These are phyloP conservation scores for Penicillium longicatenatum DNA, from an alignment of 495 filamentous ascomycete species.

Conservation along the genomic window DNA sequence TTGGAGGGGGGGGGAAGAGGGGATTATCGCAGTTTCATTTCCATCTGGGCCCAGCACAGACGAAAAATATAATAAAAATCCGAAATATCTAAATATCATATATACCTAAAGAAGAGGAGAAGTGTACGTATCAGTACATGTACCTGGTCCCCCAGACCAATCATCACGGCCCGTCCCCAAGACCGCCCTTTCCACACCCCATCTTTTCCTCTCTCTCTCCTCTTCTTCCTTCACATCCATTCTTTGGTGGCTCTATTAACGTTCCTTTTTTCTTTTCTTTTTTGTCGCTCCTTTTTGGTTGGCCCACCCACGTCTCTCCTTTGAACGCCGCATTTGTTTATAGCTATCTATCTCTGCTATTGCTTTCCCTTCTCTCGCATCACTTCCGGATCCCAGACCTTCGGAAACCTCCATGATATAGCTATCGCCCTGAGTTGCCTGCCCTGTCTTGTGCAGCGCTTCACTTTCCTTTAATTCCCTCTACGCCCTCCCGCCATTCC, in stretches of 20 bases:
- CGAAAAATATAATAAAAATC: not conserved
- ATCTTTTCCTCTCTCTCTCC: slow-evolving; percentile 2
- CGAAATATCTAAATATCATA: not conserved
- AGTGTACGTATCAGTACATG: not conserved
- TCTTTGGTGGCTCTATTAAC: slow-evolving; percentile 6
- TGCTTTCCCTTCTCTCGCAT: slow-evolving; percentile 20
- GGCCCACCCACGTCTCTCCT: slow-evolving; percentile 17
- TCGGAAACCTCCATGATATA: slow-evolving; percentile 28
- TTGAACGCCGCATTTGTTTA: slow-evolving; percentile 1
- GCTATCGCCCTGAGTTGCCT: slow-evolving; percentile 9
- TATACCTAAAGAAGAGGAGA: not conserved
- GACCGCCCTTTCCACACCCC: slow-evolving; percentile 7
- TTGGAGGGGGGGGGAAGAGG: not conserved
- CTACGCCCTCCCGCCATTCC: slow-evolving; percentile 1
- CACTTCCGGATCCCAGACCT: slow-evolving; percentile 13
- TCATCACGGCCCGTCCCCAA: slow-evolving; percentile 10
- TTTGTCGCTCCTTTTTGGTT: slow-evolving; percentile 12
- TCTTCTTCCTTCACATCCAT: slow-evolving; percentile 8
- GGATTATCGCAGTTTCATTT: not conserved
- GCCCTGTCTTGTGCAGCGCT: slow-evolving; percentile 15
- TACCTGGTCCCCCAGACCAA: slow-evolving; percentile 2
- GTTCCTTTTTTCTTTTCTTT: slow-evolving; percentile 13
- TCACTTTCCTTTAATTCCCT: slow-evolving; percentile 7
- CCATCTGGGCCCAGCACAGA: not conserved
- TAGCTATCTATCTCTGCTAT: slow-evolving; percentile 18